Percentiles rank a stretch among this genome's conserved stretches.
phyloP scores from a whole-genome alignment of 2,329 filamentous ascomycete genomes.

The Penicillium sp. region DNA sequence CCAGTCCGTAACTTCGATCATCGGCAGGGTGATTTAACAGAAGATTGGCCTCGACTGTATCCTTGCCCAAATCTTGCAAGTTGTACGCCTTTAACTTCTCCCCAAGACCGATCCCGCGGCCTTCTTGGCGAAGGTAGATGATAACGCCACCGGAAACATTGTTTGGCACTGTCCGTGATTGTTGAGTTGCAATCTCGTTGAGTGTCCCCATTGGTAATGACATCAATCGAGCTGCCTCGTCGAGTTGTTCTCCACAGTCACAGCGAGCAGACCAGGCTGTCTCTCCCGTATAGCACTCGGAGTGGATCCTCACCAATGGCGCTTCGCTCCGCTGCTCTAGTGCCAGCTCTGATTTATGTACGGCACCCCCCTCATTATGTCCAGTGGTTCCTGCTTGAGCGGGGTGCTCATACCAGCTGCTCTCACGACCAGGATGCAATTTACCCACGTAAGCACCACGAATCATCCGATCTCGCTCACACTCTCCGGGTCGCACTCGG shows the following conservation, averaged over 20 bases:
- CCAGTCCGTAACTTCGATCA: constrained; percentile 92
- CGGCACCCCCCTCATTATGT: constrained; percentile 15
- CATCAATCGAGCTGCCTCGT: constrained; percentile 95
- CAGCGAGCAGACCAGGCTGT: constrained; percentile 98
- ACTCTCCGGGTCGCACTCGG: constrained; percentile 51
- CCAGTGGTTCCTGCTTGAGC: constrained; percentile 9
- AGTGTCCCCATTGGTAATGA: constrained; percentile 60
- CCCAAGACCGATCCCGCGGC: constrained; percentile 88
- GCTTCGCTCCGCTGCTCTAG: constrained; percentile 40
- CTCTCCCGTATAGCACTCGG: constrained; percentile 97
- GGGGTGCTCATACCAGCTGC: constrained; percentile 65
- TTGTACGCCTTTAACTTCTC: constrained; percentile 99
- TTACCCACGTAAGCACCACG: constrained; percentile 89
- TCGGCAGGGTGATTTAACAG: constrained; percentile 91
- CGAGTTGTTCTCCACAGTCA: constrained; percentile 96
- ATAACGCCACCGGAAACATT: constrained; percentile 80
- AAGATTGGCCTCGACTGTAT: constrained; percentile 95
- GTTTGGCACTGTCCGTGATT: constrained; percentile 45
- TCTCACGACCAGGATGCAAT: constrained; percentile 81
- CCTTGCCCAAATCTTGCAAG: constrained; percentile 92
- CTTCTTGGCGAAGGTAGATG: constrained; percentile 94
- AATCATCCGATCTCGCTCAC: constrained; percentile 75
- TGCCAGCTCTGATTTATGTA: constrained; percentile 24
- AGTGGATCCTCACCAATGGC: constrained; percentile 92
- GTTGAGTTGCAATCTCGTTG: constrained; percentile 32